Conservation (phyloP, 768 basidiomycete genomes). For the Lentinula edodes region DNA sequence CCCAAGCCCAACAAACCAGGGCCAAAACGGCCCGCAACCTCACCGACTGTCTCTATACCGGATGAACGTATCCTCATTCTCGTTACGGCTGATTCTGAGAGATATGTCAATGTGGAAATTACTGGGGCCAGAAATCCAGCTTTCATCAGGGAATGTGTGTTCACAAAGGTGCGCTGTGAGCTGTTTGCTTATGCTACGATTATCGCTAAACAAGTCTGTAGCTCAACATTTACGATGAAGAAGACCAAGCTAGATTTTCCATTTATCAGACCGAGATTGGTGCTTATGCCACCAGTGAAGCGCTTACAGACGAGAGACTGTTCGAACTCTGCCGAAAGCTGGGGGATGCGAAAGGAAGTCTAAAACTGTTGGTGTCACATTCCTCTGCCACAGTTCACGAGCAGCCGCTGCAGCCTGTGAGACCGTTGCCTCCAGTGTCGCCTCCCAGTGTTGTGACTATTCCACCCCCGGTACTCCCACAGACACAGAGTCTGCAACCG, state of each 20-base stretch:
- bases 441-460: slow-evolving; percentile 39
- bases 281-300: slow-evolving; percentile 65
- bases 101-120: slow-evolving; percentile 68
- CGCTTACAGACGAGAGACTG: slow-evolving; percentile 66
- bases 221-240: slow-evolving; percentile 82
- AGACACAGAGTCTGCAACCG: slow-evolving; percentile 31
- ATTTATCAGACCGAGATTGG: slow-evolving; percentile 90
- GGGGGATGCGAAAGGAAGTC: slow-evolving; percentile 73
- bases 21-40: slow-evolving; percentile 23
- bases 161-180: slow-evolving; percentile 53
- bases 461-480: slow-evolving; percentile 50
- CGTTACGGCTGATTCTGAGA: slow-evolving; percentile 75
- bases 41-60: slow-evolving; percentile 12
- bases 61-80: slow-evolving; percentile 46
- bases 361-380: slow-evolving; percentile 81
- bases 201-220: slow-evolving; percentile 20
- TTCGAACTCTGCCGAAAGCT: slow-evolving; percentile 64
- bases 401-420: slow-evolving; percentile 26
- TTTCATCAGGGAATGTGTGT: slow-evolving; percentile 75
- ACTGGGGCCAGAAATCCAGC: slow-evolving; percentile 57
- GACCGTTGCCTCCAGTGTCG: slow-evolving; percentile 23
- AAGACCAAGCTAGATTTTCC: slow-evolving; percentile 62
- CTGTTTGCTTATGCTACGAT: background rate
- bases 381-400: slow-evolving; percentile 58
- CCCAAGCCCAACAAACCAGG: slow-evolving; percentile 11